Conservation (phyloP, 225 moss, liverwort and hornwort genomes). For the Thuidium tamariscinum region DNA sequence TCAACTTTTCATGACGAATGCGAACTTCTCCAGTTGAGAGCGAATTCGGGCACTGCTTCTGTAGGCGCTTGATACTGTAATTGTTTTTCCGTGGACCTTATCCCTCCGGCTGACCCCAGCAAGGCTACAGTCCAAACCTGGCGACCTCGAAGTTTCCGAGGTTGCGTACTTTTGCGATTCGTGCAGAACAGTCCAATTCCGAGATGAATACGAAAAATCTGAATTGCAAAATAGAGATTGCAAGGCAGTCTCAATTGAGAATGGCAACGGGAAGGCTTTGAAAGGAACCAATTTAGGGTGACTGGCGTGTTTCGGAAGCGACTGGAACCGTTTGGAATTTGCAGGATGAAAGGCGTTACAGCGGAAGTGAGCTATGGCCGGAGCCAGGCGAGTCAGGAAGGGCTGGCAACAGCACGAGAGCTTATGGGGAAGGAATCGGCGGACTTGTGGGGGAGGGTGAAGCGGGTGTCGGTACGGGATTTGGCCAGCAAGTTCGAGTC, state of each 20-base stretch:
- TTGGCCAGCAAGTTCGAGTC: constrained; percentile 47
- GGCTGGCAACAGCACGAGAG: constrained; percentile 20
- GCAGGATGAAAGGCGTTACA: constrained; percentile 26
- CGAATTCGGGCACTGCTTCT: background rate
- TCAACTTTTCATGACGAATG: background rate
- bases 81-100: background rate
- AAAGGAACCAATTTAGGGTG: background rate
- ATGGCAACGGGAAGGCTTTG: background rate
- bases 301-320: background rate
- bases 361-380: constrained; percentile 39
- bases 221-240: background rate
- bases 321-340: background rate
- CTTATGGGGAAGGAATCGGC: constrained; percentile 41
- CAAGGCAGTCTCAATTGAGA: background rate
- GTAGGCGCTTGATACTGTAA: background rate
- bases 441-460: constrained; percentile 24
- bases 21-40: background rate
- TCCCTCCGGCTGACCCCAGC: background rate
- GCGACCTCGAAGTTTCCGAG: background rate
- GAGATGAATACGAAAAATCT: background rate
- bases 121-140: background rate
- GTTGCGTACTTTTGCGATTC: background rate
- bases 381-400: constrained; percentile 14
- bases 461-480: constrained; percentile 42
- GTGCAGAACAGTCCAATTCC: background rate